Percentiles rank a stretch among this genome's conserved stretches.
phyloP scores from a whole-genome alignment of 352 stramenopile genomes.

The Salisapilia sapeloensis region DNA sequence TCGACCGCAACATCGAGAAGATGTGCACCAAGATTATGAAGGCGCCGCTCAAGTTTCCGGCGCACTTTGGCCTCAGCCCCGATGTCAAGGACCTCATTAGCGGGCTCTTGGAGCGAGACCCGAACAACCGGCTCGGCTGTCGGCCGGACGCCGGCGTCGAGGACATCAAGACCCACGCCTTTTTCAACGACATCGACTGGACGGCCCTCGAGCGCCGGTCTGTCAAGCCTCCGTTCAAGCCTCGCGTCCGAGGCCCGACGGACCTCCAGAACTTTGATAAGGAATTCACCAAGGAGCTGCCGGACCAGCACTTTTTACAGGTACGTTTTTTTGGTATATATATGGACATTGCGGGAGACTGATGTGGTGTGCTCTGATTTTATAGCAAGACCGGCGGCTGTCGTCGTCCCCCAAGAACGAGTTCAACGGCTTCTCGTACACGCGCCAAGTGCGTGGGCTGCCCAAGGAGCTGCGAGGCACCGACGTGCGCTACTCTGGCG shows the following conservation, averaged over 20 bases:
- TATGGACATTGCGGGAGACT: constrained; percentile 1
- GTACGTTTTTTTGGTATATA: constrained; percentile 5
- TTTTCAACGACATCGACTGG: constrained; percentile 74
- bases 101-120: constrained; percentile 54
- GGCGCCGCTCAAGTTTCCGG: constrained; percentile 72
- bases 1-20: constrained; percentile 81
- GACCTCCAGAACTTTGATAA: constrained; percentile 84
- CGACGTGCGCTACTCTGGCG: too few relatives aligned
- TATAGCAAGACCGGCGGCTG: constrained; percentile 58
- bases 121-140: constrained; percentile 48
- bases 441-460: constrained; percentile 9
- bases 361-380: constrained; percentile 2
- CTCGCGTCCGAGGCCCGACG: constrained; percentile 51
- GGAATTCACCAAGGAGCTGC: constrained; percentile 72
- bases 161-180: constrained; percentile 66
- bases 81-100: constrained; percentile 70
- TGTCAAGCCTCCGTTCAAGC: constrained; percentile 78
- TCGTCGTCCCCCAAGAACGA: constrained; percentile 67
- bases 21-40: constrained; percentile 89
- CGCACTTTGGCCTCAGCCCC: constrained; percentile 54
- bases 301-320: constrained; percentile 55
- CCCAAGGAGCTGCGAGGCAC: too few relatives aligned
- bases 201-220: constrained; percentile 35
- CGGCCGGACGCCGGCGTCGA: constrained; percentile 40
- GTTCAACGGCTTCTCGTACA: constrained; percentile 77